These are phyloP conservation scores for Vitis rotundifolia DNA, from an alignment of 164 flowering plant species.

Conservation along the genomic window DNA sequence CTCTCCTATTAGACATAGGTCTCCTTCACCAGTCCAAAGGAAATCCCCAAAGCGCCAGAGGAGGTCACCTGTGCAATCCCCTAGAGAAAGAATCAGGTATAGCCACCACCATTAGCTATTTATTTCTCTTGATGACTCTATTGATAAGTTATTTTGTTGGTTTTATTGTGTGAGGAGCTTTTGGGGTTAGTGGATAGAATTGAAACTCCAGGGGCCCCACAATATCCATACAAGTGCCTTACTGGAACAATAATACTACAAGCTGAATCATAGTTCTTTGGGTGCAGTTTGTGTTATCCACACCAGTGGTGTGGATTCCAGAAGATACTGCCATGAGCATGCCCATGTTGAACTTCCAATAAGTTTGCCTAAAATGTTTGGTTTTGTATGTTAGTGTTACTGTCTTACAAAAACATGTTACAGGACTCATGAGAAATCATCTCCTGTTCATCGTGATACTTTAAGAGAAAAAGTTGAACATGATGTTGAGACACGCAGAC, in stretches of 20 bases:
- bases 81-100: constrained; percentile 49
- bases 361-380: no score
- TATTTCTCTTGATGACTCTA: no score
- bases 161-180: no score
- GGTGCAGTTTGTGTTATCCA: background rate
- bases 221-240: no score
- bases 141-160: no score
- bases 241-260: no score
- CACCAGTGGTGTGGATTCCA: background rate
- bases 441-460: constrained; percentile 30
- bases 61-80: constrained; percentile 48
- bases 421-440: constrained; percentile 36
- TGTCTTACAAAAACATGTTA: background rate
- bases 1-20: constrained; percentile 23
- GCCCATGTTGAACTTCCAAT: no score
- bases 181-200: no score
- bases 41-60: constrained; percentile 38
- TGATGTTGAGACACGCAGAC: constrained; percentile 22
- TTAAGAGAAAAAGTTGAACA: constrained; percentile 27
- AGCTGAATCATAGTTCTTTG: background rate
- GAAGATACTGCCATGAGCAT: background rate
- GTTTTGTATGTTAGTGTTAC: background rate
- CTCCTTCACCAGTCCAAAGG: constrained; percentile 35
- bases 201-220: no score
- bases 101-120: background rate